Conservation (phyloP, 768 basidiomycete species). For the Boletus sp. region DNA sequence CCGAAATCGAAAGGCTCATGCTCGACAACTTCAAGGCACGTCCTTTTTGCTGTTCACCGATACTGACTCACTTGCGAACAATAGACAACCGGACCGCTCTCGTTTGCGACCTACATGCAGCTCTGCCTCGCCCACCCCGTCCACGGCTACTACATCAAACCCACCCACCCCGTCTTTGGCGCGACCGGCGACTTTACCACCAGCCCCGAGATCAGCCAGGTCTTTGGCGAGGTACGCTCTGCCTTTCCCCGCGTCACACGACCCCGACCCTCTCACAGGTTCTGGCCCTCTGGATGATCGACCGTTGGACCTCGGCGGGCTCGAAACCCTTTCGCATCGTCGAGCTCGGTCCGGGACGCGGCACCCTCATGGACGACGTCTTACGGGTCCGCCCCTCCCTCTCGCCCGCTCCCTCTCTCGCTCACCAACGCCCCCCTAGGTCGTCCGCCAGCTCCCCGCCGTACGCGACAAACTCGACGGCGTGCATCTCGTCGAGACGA, state of each 20-base stretch:
- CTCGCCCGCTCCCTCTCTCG: too few relatives aligned
- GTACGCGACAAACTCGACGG: conserved; percentile 35
- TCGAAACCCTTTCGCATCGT: conserved; percentile 63
- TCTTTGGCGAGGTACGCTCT: conserved; percentile 83
- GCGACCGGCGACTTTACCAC: conserved; percentile 90
- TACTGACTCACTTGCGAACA: background rate
- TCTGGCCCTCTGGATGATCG: conserved; percentile 82
- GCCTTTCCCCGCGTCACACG: too few relatives aligned
- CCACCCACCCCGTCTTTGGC: conserved; percentile 76
- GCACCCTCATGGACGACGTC: conserved; percentile 89
- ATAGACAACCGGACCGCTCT: conserved; percentile 86
- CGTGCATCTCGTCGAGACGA: conserved; percentile 84
- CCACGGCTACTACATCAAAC: conserved; percentile 89
- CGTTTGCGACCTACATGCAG: conserved; percentile 89
- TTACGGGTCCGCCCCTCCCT: conserved; percentile 81
- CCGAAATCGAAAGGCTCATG: conserved; percentile 62
- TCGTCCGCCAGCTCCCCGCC: conserved; percentile 48
- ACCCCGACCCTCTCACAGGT: too few relatives aligned
- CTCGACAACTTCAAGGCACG: conserved; percentile 70
- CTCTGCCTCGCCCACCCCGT: conserved; percentile 87
- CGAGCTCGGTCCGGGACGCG: conserved; percentile 92
- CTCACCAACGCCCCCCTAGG: conserved; percentile 35
- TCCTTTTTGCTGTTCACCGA: background rate
- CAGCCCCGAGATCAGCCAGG: conserved; percentile 93
- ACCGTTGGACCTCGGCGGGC: conserved; percentile 65